Conservation (phyloP, 2,329 filamentous ascomycete genomes). For the Colletotrichum musae region DNA sequence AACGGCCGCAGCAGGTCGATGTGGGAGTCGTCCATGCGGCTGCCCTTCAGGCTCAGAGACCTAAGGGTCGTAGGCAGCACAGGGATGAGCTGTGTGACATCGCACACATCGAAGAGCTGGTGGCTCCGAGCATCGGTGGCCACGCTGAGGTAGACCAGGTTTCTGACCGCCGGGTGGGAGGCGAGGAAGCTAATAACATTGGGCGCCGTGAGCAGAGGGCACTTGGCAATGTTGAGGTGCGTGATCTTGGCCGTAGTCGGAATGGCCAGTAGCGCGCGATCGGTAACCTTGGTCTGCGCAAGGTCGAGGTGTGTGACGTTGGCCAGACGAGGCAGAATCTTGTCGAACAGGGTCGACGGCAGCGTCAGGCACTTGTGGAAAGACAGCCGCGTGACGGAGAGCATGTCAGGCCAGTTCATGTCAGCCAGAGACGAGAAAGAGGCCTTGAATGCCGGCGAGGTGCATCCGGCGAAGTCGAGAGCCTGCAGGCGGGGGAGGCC, state of each 20-base stretch:
- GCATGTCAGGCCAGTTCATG: conserved; percentile 65
- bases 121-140: conserved; percentile 80
- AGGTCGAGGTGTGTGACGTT: conserved; percentile 84
- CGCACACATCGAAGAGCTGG: conserved; percentile 76
- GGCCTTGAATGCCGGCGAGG: conserved; percentile 76
- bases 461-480: conserved; percentile 84
- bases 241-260: conserved; percentile 80
- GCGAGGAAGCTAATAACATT: conserved; percentile 79
- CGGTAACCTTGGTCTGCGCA: conserved; percentile 82
- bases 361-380: conserved; percentile 85
- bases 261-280: conserved; percentile 78
- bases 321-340: conserved; percentile 77
- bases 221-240: conserved; percentile 84
- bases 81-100: conserved; percentile 76
- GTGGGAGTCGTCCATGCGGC: conserved; percentile 76
- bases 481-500: conserved; percentile 75
- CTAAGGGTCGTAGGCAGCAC: conserved; percentile 76
- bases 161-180: conserved; percentile 77
- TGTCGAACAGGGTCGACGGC: conserved; percentile 76
- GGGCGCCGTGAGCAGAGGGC: conserved; percentile 76
- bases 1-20: conserved; percentile 75
- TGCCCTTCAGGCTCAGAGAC: conserved; percentile 83
- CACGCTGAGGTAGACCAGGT: conserved; percentile 80
- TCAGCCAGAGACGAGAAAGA: conserved; percentile 71
- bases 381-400: conserved; percentile 77